Evolutionary conservation across 495 filamentous ascomycete species (phyloP), one percentile per base, ranked within the genome.

Genomic region (Diplogelasinospora grovesii): DNA sequence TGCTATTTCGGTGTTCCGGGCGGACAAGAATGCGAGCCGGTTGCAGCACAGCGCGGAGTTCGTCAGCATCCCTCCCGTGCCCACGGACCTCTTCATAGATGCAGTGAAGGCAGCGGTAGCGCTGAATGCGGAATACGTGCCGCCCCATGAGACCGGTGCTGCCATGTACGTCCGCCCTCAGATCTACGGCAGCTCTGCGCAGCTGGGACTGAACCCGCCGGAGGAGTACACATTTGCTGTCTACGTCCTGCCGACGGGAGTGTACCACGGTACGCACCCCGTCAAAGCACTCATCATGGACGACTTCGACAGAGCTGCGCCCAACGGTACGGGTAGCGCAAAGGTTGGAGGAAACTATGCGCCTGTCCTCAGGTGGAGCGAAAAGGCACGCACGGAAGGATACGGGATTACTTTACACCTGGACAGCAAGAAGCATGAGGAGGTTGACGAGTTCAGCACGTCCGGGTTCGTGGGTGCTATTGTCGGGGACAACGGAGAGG

Each of bases 371-470:
- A 63, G 79, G 35, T 84, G 84, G 69, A 88, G 82, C 48, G 89
- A 89, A 35, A 78, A 74, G 37, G 88, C 88, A 2, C 63, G 76
- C 8, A 58, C 64, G 4, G 77, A 81, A 27, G 87, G 88, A 2
- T 94, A 75, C 52, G 85, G 83, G 4, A 94, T 95, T 47, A 94
- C 89, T 8, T 66, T 95, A 47, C 88, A 95, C 56, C 64, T 94
- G 30, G 88, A 95, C 53, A 89, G 85, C 53, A 76, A 77, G 59
- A 82, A 75, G 9, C 73, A 86, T 43, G 81, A 73, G 16, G 84
- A 83, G 61, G 73, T 95, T 29, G 89, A 95, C 48, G 89, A 95
- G 66, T 95, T 95, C 47, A 87, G 82, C 35, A 95, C 89, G 0
- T 82, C 77, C 23, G 89, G 84, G 1, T 93, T 95, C 45, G 78